Evolutionary conservation across 805 yeast species (phyloP), one percentile per base, ranked within the genome.

Genomic region (Spathaspora girioi): DNA sequence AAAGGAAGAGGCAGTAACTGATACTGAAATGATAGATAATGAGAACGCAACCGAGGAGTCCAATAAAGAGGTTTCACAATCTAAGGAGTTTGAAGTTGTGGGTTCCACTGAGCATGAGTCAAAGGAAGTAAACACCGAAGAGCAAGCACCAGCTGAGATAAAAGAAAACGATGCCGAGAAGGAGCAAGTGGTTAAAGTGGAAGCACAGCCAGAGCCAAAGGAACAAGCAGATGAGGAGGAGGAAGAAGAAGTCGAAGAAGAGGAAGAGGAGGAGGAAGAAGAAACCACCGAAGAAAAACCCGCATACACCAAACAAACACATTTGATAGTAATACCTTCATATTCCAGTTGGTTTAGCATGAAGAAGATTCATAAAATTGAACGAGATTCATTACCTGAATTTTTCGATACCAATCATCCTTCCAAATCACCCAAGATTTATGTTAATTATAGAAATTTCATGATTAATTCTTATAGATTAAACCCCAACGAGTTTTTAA

Each of bases 401-500:
- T 92, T 89, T 61, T 92, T 92, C 75, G 80, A 82, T 55, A 80
- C 83, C 53, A 76, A 81, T 18, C 88, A 87, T 54, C 80, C 85
- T 5, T 82, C 83, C 23, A 92, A 92, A 64, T 87, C 96, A 1
- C 93, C 96, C 10, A 81, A 83, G 58, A 83, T 89, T 38, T 92
- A 91, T 65, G 80, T 80, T 53, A 86, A 84, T 65, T 89, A 90
- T 63, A 81, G 97, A 62, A 89, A 91, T 63, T 92, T 92, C 66
- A 86, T 92, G 87, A 75, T 92, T 42, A 89, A 91, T 68, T 82
- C 96, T 11, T 92, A 90, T 65, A 75, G 97, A 56, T 70, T 92
- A 57, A 89, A 92, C 57, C 97, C 97, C 19, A 86, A 86, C 59
- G 97, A 92, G 66, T 91, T 89, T 62, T 73, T 92, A 41, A 88